Evolutionary conservation across 2,329 filamentous ascomycete species (phyloP).

Genomic region (Ambrosiella beaveri): DNA sequence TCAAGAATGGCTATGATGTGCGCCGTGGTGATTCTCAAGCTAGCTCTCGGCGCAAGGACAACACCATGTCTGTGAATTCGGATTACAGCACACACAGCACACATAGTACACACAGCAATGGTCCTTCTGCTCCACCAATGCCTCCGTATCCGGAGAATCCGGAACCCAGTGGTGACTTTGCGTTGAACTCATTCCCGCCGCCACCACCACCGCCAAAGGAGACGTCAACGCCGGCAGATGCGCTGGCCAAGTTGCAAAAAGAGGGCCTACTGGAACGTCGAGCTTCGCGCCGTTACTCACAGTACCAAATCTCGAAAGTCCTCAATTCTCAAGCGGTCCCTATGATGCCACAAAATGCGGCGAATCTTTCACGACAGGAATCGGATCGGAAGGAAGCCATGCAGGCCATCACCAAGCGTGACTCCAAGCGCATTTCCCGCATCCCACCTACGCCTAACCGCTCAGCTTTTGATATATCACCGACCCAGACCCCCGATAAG

Average conservation of each 20-base stretch:
- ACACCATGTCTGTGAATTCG: conserved; percentile 17
- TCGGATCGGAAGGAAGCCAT: conserved; percentile 66
- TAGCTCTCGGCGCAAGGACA: conserved; percentile 33
- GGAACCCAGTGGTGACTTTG: conserved; percentile 32
- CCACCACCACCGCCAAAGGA: conserved; percentile 56
- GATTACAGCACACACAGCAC: conserved; percentile 27
- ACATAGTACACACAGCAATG: conserved; percentile 28
- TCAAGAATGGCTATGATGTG: conserved; percentile 32
- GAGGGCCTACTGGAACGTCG: conserved; percentile 83
- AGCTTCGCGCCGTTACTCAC: conserved; percentile 83
- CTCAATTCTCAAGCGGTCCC: conserved; percentile 67
- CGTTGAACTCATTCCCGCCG: conserved; percentile 50
- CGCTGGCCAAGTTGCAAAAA: conserved; percentile 74
- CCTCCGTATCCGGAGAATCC: conserved; percentile 50
- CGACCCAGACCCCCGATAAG: conserved; percentile 2
- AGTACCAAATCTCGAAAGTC: conserved; percentile 93
- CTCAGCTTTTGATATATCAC: conserved; percentile 12
- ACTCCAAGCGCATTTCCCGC: conserved; percentile 29
- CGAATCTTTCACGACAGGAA: conserved; percentile 56
- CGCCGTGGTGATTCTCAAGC: conserved; percentile 19
- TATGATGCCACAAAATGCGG: conserved; percentile 68
- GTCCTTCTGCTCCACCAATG: conserved; percentile 53
- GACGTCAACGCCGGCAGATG: conserved; percentile 49
- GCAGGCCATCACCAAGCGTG: conserved; percentile 43
- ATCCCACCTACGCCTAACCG: conserved; percentile 30